Percentiles rank a stretch among this genome's conserved stretches.
Conservation (phyloP, 2,329 filamentous ascomycete genomes). For the Keithomyces neogunnii region DNA sequence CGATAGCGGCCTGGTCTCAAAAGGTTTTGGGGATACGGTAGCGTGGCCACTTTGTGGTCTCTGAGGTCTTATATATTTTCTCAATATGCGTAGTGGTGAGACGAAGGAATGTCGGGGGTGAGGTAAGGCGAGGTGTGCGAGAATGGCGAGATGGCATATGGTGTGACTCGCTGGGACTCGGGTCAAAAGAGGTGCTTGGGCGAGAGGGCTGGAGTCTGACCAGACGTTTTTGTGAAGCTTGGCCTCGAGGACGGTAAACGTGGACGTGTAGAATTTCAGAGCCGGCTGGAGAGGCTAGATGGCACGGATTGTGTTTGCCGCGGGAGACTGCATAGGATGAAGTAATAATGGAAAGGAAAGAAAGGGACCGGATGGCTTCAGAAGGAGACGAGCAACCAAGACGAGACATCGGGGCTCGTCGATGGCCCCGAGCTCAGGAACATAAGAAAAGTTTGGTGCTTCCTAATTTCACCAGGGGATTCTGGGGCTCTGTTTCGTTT, state of each 20-base stretch:
- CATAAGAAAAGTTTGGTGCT: not conserved
- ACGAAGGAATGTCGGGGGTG: conserved; percentile 7
- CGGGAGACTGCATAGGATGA: conserved; percentile 7
- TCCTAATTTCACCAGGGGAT: conserved; percentile 1
- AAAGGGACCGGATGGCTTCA: not conserved
- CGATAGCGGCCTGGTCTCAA: conserved; percentile 7
- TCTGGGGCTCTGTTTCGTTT: conserved; percentile 5
- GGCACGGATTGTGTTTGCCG: conserved; percentile 5
- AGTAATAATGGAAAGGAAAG: not conserved
- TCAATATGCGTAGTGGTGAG: not conserved
- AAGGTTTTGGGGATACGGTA: conserved; percentile 3
- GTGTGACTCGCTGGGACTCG: not conserved
- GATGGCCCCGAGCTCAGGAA: conserved; percentile 2
- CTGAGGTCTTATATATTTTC: conserved; percentile 11
- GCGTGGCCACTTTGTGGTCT: conserved; percentile 2
- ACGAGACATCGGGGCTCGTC: not conserved
- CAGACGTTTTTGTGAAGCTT: not conserved
- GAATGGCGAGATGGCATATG: conserved; percentile 3
- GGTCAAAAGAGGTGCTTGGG: not conserved
- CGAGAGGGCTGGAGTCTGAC: conserved; percentile 5
- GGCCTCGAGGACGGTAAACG: not conserved
- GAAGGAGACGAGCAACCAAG: conserved; percentile 1
- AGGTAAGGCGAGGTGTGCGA: conserved; percentile 5
- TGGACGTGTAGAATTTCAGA: not conserved
- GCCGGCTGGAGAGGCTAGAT: not conserved